These are phyloP conservation scores for Zymoseptoria brevis DNA, from an alignment of 2,329 filamentous ascomycete species.

Conservation along the genomic window DNA sequence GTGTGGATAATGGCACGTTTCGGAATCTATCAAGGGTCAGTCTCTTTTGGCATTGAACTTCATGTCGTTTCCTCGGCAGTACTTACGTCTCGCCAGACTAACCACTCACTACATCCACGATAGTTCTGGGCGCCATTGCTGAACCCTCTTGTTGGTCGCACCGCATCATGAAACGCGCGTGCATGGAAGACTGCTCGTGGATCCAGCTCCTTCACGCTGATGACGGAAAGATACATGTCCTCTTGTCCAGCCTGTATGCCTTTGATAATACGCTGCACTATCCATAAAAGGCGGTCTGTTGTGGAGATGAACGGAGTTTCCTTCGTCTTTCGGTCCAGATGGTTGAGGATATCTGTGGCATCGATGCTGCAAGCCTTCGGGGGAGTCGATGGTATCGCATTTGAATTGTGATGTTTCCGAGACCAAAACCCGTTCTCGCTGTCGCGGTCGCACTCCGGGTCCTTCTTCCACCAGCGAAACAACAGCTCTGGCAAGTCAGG, in stretches of 20 bases:
- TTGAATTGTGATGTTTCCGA: slow-evolving; percentile 3
- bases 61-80: not conserved
- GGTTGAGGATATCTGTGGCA: not conserved
- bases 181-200: slow-evolving; percentile 3
- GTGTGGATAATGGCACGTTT: slow-evolving; percentile 5
- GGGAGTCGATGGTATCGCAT: slow-evolving; percentile 1
- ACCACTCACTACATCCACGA: slow-evolving; percentile 2
- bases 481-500: slow-evolving; percentile 6
- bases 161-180: not conserved
- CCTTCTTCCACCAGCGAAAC: slow-evolving; percentile 6
- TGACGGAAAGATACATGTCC: slow-evolving; percentile 1
- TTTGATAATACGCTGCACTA: slow-evolving; percentile 2
- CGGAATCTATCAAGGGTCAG: slow-evolving; percentile 3
- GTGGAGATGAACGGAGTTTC: slow-evolving; percentile 7
- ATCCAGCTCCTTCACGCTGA: slow-evolving; percentile 2
- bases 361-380: not conserved
- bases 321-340: not conserved
- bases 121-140: slow-evolving; percentile 5
- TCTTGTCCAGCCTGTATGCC: not conserved
- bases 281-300: slow-evolving; percentile 2
- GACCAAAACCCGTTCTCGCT: slow-evolving; percentile 4
- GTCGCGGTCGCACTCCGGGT: slow-evolving; percentile 2
- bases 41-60: not conserved
- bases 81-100: slow-evolving; percentile 3
- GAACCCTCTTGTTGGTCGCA: not conserved